Evolutionary conservation across 768 basidiomycete genomes (phyloP).

Genomic region (Boletus sp.): DNA sequence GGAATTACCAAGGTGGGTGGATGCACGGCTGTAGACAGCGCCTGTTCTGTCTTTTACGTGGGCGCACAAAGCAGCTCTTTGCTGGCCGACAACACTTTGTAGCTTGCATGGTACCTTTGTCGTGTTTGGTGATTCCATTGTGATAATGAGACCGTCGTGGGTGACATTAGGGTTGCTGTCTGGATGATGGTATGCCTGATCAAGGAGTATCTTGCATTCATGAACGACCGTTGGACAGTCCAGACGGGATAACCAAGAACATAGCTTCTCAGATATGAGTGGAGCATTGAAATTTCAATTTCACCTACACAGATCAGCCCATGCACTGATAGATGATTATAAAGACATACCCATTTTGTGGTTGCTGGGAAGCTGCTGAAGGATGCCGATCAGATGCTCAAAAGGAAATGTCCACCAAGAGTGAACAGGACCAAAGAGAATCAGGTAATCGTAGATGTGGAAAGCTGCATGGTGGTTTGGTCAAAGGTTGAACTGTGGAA

Average conservation of each 20-base stretch:
- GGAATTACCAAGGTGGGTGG: not conserved
- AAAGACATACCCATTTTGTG: constrained; percentile 38
- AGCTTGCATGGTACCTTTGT: not conserved
- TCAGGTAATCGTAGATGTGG: constrained; percentile 33
- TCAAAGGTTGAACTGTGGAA: constrained; percentile 12
- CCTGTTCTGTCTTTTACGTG: not conserved
- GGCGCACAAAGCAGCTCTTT: not conserved
- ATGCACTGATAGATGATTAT: not conserved
- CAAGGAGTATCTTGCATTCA: constrained; percentile 20
- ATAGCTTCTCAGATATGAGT: constrained; percentile 16
- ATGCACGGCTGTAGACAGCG: not conserved
- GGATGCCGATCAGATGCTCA: constrained; percentile 20
- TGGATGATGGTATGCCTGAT: constrained; percentile 6
- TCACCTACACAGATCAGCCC: not conserved
- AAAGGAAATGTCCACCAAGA: constrained; percentile 32
- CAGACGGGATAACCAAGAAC: constrained; percentile 14
- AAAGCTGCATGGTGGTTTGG: constrained; percentile 34
- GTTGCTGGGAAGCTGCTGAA: constrained; percentile 24
- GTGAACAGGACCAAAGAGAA: constrained; percentile 37
- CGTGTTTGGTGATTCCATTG: too few species aligned
- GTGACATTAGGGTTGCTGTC: not conserved
- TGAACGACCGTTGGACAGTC: constrained; percentile 15
- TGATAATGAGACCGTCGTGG: not conserved
- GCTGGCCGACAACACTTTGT: not conserved
- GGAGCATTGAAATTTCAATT: constrained; percentile 11